phyloP scores from a whole-genome alignment of 345 rosid species.

The Eutrema japonicum region DNA sequence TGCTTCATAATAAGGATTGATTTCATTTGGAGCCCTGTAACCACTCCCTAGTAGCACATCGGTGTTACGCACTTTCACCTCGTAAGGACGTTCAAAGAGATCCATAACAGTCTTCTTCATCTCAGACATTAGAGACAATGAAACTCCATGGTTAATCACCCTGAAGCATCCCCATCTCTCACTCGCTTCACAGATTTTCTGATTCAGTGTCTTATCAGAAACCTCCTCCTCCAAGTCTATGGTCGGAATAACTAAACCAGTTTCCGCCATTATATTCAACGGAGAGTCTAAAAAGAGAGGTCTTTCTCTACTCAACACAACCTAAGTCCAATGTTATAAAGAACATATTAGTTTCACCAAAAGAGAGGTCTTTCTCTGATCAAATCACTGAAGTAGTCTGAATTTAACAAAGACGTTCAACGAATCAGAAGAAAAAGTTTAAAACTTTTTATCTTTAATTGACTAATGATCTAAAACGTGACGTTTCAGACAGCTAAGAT shows the following conservation, averaged over 20 bases:
- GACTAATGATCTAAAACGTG: conserved; percentile 17
- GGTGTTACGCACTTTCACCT: conserved; percentile 58
- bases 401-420: conserved; percentile 7
- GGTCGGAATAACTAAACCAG: conserved; percentile 40
- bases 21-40: conserved; percentile 54
- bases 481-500: conserved; percentile 3
- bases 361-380: background rate
- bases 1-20: conserved; percentile 84
- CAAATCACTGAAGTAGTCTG: conserved; percentile 16
- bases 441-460: background rate
- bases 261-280: conserved; percentile 27
- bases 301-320: conserved; percentile 14
- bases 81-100: conserved; percentile 68
- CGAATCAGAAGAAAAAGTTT: conserved; percentile 17
- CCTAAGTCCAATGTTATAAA: conserved; percentile 2
- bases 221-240: conserved; percentile 62
- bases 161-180: conserved; percentile 88
- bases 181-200: conserved; percentile 58
- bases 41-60: conserved; percentile 81
- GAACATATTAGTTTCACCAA: background rate
- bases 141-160: conserved; percentile 65
- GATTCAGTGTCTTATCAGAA: conserved; percentile 45
- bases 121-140: conserved; percentile 54
- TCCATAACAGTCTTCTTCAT: conserved; percentile 68
- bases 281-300: background rate